Evolutionary conservation across 148 eudicot species (phyloP).

Genomic region (Nepenthes mirabilis): DNA sequence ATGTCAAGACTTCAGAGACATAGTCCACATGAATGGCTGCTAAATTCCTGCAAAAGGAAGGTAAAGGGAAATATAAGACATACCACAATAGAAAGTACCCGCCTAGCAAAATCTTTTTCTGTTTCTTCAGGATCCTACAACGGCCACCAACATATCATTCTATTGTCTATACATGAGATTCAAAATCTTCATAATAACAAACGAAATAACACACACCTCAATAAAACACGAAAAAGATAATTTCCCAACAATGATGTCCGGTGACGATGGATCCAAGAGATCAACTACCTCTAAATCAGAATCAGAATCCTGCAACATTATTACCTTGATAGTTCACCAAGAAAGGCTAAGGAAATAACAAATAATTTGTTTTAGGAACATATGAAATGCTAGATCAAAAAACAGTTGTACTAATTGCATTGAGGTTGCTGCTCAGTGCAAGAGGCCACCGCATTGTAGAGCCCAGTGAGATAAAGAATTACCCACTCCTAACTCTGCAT

Average conservation of each 20-base stretch:
- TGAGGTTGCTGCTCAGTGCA: too few relatives aligned
- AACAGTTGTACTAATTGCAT: not conserved
- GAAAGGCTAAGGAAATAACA: too few relatives aligned
- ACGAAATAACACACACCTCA: conserved; percentile 46
- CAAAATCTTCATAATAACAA: conserved; percentile 7
- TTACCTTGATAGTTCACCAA: not conserved
- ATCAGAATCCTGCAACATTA: conserved; percentile 50
- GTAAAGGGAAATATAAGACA: conserved; percentile 8
- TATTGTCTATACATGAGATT: conserved; percentile 4
- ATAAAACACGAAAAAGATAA: conserved; percentile 61
- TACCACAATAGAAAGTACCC: conserved; percentile 79
- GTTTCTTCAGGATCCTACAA: conserved; percentile 79
- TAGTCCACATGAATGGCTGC: too few relatives aligned
- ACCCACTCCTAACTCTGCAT: too few relatives aligned
- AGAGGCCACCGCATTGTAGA: too few relatives aligned
- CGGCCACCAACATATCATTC: conserved; percentile 1
- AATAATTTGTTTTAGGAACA: not conserved
- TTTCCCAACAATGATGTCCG: conserved; percentile 42
- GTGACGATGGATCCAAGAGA: conserved; percentile 59
- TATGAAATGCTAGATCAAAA: not conserved
- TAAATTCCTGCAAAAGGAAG: not conserved
- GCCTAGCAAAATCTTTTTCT: conserved; percentile 66
- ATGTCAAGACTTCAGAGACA: too few relatives aligned
- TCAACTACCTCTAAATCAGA: conserved; percentile 43
- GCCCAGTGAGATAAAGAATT: too few relatives aligned